These are phyloP conservation scores for Phytophthora sansomeana DNA, from an alignment of 352 stramenopile species.

Conservation along the genomic window DNA sequence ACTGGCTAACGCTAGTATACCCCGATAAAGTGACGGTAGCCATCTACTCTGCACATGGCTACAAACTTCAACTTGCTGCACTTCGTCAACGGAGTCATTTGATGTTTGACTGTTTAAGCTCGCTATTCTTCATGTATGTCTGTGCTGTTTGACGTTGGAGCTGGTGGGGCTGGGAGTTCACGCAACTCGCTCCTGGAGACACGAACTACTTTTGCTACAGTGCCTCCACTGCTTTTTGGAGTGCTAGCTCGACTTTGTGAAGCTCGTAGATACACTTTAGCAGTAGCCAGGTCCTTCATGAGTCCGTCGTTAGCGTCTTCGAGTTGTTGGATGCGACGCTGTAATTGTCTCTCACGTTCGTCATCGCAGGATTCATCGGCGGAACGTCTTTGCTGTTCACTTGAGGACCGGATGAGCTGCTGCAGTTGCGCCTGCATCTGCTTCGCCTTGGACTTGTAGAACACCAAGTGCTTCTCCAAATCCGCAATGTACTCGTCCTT, in stretches of 20 bases:
- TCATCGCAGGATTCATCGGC: constrained; percentile 21
- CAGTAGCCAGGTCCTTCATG: constrained; percentile 78
- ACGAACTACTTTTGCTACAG: constrained; percentile 57
- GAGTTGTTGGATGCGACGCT: constrained; percentile 71
- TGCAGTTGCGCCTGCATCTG: constrained; percentile 86
- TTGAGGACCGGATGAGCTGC: constrained; percentile 76
- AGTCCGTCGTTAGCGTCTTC: constrained; percentile 78
- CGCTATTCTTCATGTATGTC: constrained; percentile 18
- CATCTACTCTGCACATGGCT: neutral
- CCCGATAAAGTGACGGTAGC: constrained; percentile 23
- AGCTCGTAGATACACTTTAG: constrained; percentile 71
- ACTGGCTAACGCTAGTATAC: constrained; percentile 9
- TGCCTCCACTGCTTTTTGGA: constrained; percentile 22
- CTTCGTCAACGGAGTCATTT: neutral
- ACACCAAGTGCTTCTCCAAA: constrained; percentile 85
- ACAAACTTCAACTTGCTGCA: constrained; percentile 19
- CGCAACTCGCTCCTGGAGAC: constrained; percentile 74
- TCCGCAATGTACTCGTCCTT: constrained; percentile 88
- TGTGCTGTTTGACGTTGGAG: constrained; percentile 32
- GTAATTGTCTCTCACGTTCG: constrained; percentile 40
- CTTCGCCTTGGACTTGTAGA: constrained; percentile 90
- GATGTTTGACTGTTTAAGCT: neutral
- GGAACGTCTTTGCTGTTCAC: constrained; percentile 44
- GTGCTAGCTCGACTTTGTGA: constrained; percentile 52
- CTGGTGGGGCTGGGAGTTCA: constrained; percentile 53